Evolutionary conservation across 805 yeast species (phyloP).

Genomic region (Wickerhamiella occidentalis): DNA sequence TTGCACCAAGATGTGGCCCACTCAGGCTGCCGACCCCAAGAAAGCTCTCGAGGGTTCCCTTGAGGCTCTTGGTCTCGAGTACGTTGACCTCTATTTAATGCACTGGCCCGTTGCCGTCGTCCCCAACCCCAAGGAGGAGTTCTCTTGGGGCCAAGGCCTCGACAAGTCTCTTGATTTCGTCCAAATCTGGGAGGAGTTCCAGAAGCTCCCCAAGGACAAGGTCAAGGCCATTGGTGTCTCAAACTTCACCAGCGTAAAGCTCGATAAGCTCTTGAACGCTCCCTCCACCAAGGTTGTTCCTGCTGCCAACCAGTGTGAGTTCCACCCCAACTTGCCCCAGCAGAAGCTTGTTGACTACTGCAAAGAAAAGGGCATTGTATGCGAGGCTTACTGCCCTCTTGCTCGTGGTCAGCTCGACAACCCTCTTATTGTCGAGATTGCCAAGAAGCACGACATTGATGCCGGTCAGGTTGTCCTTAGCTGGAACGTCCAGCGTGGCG

Average conservation of each 20-base stretch:
- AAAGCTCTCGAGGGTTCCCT: constrained; percentile 42
- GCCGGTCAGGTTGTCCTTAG: constrained; percentile 49
- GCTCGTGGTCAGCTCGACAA: constrained; percentile 45
- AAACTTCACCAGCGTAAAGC: constrained; percentile 44
- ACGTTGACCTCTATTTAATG: constrained; percentile 52
- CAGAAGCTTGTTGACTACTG: constrained; percentile 43
- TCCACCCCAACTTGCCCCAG: constrained; percentile 63
- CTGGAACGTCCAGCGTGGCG: constrained; percentile 51
- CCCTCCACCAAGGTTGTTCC: constrained; percentile 44
- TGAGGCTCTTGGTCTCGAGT: constrained; percentile 41
- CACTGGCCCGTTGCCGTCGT: constrained; percentile 39
- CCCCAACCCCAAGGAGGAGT: constrained; percentile 29
- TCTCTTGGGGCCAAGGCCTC: constrained; percentile 27
- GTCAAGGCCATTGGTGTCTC: constrained; percentile 61
- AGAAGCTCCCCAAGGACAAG: constrained; percentile 40
- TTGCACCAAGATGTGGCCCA: constrained; percentile 52
- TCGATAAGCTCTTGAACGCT: constrained; percentile 36
- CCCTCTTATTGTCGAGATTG: constrained; percentile 41
- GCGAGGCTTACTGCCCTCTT: constrained; percentile 70
- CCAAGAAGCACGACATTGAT: constrained; percentile 41
- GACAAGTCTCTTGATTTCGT: constrained; percentile 34
- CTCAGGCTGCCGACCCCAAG: constrained; percentile 30
- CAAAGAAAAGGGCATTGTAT: constrained; percentile 38
- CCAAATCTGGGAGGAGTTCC: constrained; percentile 47
- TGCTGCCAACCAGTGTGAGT: constrained; percentile 59